A percentile compares a stretch with the other conserved stretches of the same genome.
phyloP scores from a whole-genome alignment of 129 eudicot species.

The Cynara cardunculus region DNA sequence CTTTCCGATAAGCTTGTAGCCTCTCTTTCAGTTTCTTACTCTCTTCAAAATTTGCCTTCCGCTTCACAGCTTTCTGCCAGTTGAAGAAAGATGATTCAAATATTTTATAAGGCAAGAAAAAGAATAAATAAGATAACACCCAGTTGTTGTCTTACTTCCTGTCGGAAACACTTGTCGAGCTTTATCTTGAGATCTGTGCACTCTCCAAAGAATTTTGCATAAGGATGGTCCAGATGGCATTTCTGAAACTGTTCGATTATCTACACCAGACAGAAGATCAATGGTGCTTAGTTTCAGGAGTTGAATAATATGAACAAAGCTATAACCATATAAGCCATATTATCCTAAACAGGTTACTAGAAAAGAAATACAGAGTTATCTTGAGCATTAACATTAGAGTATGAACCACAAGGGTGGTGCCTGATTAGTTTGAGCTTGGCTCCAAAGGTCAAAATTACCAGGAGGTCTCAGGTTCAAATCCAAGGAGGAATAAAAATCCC shows the following conservation, averaged over 20 bases:
- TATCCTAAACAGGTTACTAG: background rate
- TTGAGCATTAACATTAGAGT: background rate
- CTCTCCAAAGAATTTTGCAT: slow-evolving; percentile 68
- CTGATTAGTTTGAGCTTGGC: too few species aligned
- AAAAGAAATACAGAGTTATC: background rate
- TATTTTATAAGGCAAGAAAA: background rate
- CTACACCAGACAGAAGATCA: slow-evolving; percentile 33
- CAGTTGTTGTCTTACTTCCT: slow-evolving; percentile 48
- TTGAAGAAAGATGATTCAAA: background rate
- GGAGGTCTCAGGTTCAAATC: too few species aligned
- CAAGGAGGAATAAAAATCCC: too few species aligned
- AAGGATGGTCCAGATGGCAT: slow-evolving; percentile 72
- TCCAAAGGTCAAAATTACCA: too few species aligned
- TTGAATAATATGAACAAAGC: background rate
- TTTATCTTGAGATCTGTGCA: slow-evolving; percentile 81
- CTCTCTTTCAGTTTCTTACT: slow-evolving; percentile 83
- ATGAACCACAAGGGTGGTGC: too few species aligned
- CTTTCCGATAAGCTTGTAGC: slow-evolving; percentile 66
- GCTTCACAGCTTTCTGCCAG: slow-evolving; percentile 73
- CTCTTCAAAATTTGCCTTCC: slow-evolving; percentile 91
- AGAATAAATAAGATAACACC: background rate
- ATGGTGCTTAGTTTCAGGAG: background rate
- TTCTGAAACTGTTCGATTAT: slow-evolving; percentile 74
- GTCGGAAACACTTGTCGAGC: slow-evolving; percentile 80
- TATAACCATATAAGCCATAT: background rate